phyloP scores from a whole-genome alignment of 2,329 filamentous ascomycete genomes.

The Zymoseptoria pseudotritici region DNA sequence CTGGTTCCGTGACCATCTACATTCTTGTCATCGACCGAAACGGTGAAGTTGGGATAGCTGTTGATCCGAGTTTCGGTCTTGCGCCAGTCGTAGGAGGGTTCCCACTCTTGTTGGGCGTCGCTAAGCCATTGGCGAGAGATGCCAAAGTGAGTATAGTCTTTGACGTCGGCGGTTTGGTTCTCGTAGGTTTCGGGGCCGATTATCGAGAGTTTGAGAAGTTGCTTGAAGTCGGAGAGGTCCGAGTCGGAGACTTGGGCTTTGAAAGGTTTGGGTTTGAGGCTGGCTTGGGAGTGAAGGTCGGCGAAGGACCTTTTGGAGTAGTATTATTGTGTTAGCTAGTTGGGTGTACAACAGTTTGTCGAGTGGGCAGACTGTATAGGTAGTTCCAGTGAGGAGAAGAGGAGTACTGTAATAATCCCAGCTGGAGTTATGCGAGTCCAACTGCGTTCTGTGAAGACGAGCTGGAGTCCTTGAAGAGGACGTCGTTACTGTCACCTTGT shows the following conservation, averaged over 20 bases:
- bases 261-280: slow-evolving; percentile 36
- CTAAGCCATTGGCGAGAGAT: slow-evolving; percentile 42
- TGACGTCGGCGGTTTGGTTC: slow-evolving; percentile 36
- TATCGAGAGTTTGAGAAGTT: slow-evolving; percentile 40
- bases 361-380: too few species aligned
- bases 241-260: slow-evolving; percentile 35
- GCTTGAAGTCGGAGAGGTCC: slow-evolving; percentile 39
- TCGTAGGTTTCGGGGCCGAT: slow-evolving; percentile 38
- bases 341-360: not conserved
- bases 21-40: slow-evolving; percentile 32
- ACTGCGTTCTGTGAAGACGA: not conserved
- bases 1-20: slow-evolving; percentile 13
- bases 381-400: too few species aligned
- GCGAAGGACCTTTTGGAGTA: slow-evolving; percentile 16
- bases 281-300: slow-evolving; percentile 29
- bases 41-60: slow-evolving; percentile 44
- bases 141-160: slow-evolving; percentile 32
- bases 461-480: not conserved
- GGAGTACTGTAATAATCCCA: not conserved
- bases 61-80: slow-evolving; percentile 39
- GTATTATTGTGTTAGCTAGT: not conserved
- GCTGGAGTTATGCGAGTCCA: not conserved
- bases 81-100: slow-evolving; percentile 43
- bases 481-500: not conserved
- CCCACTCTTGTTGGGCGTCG: slow-evolving; percentile 35